Evolutionary conservation across 2,329 filamentous ascomycete genomes (phyloP).

Genomic region (Sarocladium oryzae): DNA sequence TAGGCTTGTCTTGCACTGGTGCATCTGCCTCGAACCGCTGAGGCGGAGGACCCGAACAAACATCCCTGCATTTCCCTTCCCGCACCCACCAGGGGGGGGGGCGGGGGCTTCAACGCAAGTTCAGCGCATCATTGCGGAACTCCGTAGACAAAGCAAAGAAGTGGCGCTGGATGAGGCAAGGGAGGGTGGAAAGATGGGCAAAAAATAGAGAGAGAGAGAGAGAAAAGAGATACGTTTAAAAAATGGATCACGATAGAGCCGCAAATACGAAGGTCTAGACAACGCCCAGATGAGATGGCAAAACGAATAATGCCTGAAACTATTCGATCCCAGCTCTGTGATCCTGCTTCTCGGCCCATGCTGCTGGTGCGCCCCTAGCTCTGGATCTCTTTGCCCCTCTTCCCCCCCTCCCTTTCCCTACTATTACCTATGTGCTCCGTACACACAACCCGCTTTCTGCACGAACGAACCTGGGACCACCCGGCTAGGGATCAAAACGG

Average conservation of each 20-base stretch:
- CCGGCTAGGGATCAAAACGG: not conserved
- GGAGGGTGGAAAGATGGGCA: too few species aligned
- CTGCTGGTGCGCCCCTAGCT: not conserved
- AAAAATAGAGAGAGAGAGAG: too few species aligned
- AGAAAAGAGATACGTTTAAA: too few species aligned
- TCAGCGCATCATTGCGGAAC: too few species aligned
- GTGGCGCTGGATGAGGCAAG: too few species aligned
- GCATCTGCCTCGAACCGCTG: conserved; percentile 4
- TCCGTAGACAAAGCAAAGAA: too few species aligned
- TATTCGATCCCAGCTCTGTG: too few species aligned
- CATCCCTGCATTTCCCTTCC: conserved; percentile 1
- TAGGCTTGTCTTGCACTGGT: not conserved
- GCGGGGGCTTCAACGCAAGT: too few species aligned
- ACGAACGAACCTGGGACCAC: not conserved
- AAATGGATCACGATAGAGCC: too few species aligned
- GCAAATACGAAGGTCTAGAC: too few species aligned
- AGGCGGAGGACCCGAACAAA: not conserved
- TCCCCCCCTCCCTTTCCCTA: not conserved
- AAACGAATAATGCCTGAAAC: too few species aligned
- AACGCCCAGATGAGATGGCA: too few species aligned
- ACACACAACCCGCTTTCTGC: not conserved
- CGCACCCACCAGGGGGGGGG: conserved; percentile 1
- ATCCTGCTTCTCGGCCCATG: not conserved
- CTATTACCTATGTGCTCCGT: not conserved
- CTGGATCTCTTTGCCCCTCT: not conserved